phyloP scores from a whole-genome alignment of 2,329 filamentous ascomycete genomes.

The Hawksworthiomyces lignivorus region DNA sequence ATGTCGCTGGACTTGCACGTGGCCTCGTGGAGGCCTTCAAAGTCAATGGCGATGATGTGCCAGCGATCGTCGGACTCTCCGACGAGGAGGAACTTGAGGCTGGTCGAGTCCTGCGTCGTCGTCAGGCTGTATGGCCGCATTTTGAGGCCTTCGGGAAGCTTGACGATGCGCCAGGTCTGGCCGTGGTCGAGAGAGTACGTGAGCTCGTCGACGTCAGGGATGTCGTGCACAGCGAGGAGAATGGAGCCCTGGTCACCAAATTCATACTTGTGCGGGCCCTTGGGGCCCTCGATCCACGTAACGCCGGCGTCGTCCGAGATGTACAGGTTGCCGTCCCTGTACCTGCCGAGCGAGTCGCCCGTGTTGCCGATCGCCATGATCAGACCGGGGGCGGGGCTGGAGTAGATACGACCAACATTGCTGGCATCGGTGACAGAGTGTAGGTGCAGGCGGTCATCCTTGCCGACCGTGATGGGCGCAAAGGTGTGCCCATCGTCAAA shows the following conservation, averaged over 20 bases:
- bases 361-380: slow-evolving; percentile 93
- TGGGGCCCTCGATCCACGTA: slow-evolving; percentile 67
- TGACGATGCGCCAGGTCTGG: slow-evolving; percentile 66
- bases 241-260: slow-evolving; percentile 92
- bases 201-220: slow-evolving; percentile 51
- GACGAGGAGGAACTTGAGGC: slow-evolving; percentile 78
- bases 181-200: slow-evolving; percentile 86
- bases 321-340: slow-evolving; percentile 69
- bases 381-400: slow-evolving; percentile 85
- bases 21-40: slow-evolving; percentile 68
- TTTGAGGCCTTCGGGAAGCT: slow-evolving; percentile 58
- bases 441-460: slow-evolving; percentile 57
- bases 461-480: slow-evolving; percentile 58
- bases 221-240: slow-evolving; percentile 74
- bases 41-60: slow-evolving; percentile 72
- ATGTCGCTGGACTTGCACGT: slow-evolving; percentile 74
- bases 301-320: slow-evolving; percentile 87
- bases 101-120: slow-evolving; percentile 87
- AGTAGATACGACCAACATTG: slow-evolving; percentile 82
- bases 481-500: slow-evolving; percentile 94
- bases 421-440: slow-evolving; percentile 83
- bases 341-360: slow-evolving; percentile 63
- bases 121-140: slow-evolving; percentile 69
- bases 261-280: slow-evolving; percentile 89
- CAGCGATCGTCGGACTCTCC: slow-evolving; percentile 51